Conservation (phyloP, 1,284 basidiomycete genomes). For the Neonothopanus nambi region DNA sequence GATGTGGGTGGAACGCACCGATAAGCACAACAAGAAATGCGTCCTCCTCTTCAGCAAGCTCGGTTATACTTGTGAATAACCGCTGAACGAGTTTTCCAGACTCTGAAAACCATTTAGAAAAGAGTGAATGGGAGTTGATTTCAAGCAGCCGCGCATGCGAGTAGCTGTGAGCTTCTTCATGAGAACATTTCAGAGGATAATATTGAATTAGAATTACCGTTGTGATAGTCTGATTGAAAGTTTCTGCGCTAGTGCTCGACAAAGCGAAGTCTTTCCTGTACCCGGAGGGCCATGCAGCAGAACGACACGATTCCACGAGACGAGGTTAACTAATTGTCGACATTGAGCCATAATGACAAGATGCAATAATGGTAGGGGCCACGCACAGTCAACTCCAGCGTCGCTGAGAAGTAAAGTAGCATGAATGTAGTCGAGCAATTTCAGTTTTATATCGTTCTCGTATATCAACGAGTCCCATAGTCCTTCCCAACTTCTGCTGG, state of each 20-base stretch:
- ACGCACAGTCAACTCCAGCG: conserved; percentile 82
- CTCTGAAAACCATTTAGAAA: conserved; percentile 98
- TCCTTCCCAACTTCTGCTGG: conserved; percentile 82
- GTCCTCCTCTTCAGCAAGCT: conserved; percentile 87
- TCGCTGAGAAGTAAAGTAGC: conserved; percentile 91
- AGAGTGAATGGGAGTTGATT: conserved; percentile 96
- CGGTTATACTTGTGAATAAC: conserved; percentile 86
- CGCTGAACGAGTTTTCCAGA: conserved; percentile 97
- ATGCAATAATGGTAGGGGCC: conserved; percentile 1
- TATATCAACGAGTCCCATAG: conserved; percentile 93
- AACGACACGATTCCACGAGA: conserved; percentile 94
- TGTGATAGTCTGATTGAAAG: conserved; percentile 87
- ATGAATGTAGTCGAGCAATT: conserved; percentile 91
- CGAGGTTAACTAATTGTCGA: conserved; percentile 69
- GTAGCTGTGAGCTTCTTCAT: conserved; percentile 55
- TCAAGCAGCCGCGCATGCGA: conserved; percentile 86
- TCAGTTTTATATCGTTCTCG: conserved; percentile 84
- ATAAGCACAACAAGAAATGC: conserved; percentile 95
- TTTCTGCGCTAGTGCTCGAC: conserved; percentile 94
- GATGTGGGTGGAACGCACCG: conserved; percentile 48
- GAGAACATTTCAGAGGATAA: not conserved
- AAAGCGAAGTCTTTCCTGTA: conserved; percentile 96
- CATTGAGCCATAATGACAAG: conserved; percentile 9
- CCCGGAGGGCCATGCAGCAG: conserved; percentile 96
- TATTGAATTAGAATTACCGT: conserved; percentile 49